Percentiles rank a stretch among this genome's conserved stretches.
Evolutionary conservation across 768 basidiomycete species (phyloP).

Genomic region (Phallus indusiatus): DNA sequence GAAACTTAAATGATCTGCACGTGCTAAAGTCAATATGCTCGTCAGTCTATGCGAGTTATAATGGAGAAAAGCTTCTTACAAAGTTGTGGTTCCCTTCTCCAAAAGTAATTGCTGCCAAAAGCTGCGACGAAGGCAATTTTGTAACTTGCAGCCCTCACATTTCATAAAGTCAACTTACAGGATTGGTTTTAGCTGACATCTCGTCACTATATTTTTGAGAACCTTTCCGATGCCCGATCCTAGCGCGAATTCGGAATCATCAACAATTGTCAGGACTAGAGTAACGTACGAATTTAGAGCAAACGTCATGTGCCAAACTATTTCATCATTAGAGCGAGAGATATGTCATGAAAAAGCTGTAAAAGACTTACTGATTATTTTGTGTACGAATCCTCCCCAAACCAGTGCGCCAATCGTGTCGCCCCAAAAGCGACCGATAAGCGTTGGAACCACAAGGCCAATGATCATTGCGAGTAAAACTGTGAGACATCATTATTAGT

Average conservation of each 20-base stretch:
- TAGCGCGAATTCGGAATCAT: constrained; percentile 15
- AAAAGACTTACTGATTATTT: constrained; percentile 42
- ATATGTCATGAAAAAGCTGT: background rate
- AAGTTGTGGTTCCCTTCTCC: constrained; percentile 79
- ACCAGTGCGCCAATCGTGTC: constrained; percentile 53
- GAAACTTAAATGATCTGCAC: too few species aligned
- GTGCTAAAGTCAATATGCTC: background rate
- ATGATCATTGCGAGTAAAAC: constrained; percentile 54
- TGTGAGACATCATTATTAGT: too few species aligned
- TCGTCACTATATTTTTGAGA: constrained; percentile 78
- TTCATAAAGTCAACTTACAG: constrained; percentile 37
- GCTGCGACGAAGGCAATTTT: constrained; percentile 33
- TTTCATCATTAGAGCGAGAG: background rate
- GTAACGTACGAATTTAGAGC: constrained; percentile 55
- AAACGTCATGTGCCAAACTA: constrained; percentile 69
- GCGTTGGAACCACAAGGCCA: constrained; percentile 48
- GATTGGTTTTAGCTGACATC: constrained; percentile 63
- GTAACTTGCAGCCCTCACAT: too few species aligned
- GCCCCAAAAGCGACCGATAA: constrained; percentile 47
- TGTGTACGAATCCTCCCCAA: too few species aligned
- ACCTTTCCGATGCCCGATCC: constrained; percentile 74
- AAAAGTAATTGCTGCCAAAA: constrained; percentile 59
- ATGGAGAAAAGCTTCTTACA: constrained; percentile 29
- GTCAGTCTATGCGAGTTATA: background rate
- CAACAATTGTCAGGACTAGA: background rate